phyloP scores from a whole-genome alignment of 2,329 filamentous ascomycete genomes.

The Pseudocercospora macadamiae region DNA sequence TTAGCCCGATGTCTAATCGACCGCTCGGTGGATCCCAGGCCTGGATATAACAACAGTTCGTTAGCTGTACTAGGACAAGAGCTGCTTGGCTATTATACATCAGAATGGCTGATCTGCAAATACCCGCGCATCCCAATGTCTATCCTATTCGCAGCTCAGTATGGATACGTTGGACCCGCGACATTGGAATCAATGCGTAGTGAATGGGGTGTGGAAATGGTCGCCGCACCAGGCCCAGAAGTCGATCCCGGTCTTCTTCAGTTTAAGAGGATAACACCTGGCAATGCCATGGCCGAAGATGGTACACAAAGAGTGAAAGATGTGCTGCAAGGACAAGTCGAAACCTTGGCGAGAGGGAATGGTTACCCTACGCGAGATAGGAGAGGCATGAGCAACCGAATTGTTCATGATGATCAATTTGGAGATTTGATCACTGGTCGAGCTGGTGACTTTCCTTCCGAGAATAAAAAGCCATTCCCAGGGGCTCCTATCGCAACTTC shows the following conservation, averaged over 20 bases:
- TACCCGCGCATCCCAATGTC: conserved; percentile 88
- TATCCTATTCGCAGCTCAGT: conserved; percentile 84
- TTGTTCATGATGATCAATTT: conserved; percentile 83
- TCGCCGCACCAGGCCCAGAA: conserved; percentile 84
- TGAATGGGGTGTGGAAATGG: conserved; percentile 90
- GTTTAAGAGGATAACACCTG: conserved; percentile 60
- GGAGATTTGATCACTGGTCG: conserved; percentile 61
- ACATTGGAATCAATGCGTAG: conserved; percentile 73
- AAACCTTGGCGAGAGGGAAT: conserved; percentile 24
- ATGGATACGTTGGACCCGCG: conserved; percentile 77
- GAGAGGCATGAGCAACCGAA: conserved; percentile 72
- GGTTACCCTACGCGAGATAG: conserved; percentile 34
- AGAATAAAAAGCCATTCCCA: conserved; percentile 30
- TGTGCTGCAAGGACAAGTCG: conserved; percentile 42
- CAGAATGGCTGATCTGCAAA: conserved; percentile 83
- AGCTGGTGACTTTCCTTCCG: conserved; percentile 20
- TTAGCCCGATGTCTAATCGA: conserved; percentile 86
- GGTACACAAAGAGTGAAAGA: conserved; percentile 35
- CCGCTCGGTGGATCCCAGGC: conserved; percentile 76
- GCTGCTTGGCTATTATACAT: conserved; percentile 83
- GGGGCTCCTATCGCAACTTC: conserved; percentile 23
- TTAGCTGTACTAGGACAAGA: conserved; percentile 80
- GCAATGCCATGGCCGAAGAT: conserved; percentile 41
- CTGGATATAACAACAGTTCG: conserved; percentile 84
- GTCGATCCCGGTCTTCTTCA: conserved; percentile 91